These are phyloP conservation scores for Pestalotiopsis sp. DNA, from an alignment of 2,329 filamentous ascomycete species.

Conservation along the genomic window DNA sequence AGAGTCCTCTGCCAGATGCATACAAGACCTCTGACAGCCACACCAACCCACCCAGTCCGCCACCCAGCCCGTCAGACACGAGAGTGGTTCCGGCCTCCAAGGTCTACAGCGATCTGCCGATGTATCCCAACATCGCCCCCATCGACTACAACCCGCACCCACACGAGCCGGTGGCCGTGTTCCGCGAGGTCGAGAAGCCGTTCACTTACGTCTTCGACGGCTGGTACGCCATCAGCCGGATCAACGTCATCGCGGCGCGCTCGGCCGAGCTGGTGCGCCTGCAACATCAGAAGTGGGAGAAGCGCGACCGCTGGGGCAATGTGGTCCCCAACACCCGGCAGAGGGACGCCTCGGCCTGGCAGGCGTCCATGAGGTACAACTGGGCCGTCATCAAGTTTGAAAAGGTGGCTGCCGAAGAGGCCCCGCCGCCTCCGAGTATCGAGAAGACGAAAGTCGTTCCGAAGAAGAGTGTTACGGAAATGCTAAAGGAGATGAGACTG, in stretches of 20 bases:
- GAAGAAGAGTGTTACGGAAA: constrained; percentile 18
- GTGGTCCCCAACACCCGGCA: not conserved
- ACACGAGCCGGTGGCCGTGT: constrained; percentile 24
- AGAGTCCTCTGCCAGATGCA: not conserved
- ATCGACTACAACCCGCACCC: constrained; percentile 27
- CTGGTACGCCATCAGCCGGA: constrained; percentile 26
- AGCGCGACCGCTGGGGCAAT: constrained; percentile 22
- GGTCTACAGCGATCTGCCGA: constrained; percentile 10
- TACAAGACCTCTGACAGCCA: too few species aligned
- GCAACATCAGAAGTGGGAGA: constrained; percentile 31
- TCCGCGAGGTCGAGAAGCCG: constrained; percentile 20
- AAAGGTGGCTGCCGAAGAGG: constrained; percentile 13
- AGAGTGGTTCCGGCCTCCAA: constrained; percentile 16
- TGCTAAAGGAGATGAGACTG: constrained; percentile 21
- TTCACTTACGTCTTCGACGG: constrained; percentile 25
- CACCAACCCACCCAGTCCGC: not conserved
- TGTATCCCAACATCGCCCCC: constrained; percentile 22
- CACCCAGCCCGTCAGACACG: not conserved
- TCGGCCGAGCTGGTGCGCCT: constrained; percentile 29
- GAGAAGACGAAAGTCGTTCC: constrained; percentile 18
- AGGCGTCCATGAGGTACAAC: constrained; percentile 16
- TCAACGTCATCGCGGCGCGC: constrained; percentile 27
- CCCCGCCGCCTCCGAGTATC: constrained; percentile 23
- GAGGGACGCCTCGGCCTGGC: constrained; percentile 19
- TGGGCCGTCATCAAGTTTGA: constrained; percentile 32